Conservation (phyloP, 2,329 filamentous ascomycete genomes). For the Hymenoscyphus fraxineus region DNA sequence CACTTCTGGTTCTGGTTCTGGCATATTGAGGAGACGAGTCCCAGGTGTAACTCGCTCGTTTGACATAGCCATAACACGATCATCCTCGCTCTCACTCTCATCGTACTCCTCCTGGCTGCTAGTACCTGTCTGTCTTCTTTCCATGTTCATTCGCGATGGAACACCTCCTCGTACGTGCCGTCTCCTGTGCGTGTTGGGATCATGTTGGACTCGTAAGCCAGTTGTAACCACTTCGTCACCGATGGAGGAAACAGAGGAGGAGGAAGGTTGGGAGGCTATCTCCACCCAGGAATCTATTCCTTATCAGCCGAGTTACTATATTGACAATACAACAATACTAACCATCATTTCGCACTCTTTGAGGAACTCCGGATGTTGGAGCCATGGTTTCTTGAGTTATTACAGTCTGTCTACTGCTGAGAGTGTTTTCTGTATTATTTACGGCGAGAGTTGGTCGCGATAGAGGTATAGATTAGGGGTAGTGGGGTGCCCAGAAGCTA, state of each 20-base stretch:
- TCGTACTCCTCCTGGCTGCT: slow-evolving; percentile 95
- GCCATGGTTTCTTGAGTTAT: slow-evolving; percentile 12
- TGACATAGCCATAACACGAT: slow-evolving; percentile 59
- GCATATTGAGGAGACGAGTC: slow-evolving; percentile 18
- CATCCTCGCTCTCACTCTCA: slow-evolving; percentile 86
- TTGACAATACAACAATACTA: slow-evolving; percentile 9
- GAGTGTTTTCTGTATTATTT: slow-evolving; percentile 1
- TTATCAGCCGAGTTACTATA: slow-evolving; percentile 10
- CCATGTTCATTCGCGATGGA: slow-evolving; percentile 39
- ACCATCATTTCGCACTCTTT: slow-evolving; percentile 30
- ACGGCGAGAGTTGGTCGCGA: slow-evolving; percentile 4
- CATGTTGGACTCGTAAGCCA: slow-evolving; percentile 70
- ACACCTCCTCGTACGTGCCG: slow-evolving; percentile 40
- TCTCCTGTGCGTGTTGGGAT: slow-evolving; percentile 59
- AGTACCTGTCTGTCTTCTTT: slow-evolving; percentile 41
- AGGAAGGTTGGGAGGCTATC: slow-evolving; percentile 86
- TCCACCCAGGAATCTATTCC: slow-evolving; percentile 89
- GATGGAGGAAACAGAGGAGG: slow-evolving; percentile 83
- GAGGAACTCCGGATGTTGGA: slow-evolving; percentile 15
- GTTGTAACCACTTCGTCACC: slow-evolving; percentile 88
- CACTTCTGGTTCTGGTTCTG: slow-evolving; percentile 37
- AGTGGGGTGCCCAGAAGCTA: slow-evolving; percentile 7
- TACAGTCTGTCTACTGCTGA: slow-evolving; percentile 7
- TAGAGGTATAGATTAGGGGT: slow-evolving; percentile 10
- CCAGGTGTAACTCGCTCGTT: slow-evolving; percentile 46